Evolutionary conservation across 225 moss, liverwort and hornwort species (phyloP).

Genomic region (Polytrichum formosum): DNA sequence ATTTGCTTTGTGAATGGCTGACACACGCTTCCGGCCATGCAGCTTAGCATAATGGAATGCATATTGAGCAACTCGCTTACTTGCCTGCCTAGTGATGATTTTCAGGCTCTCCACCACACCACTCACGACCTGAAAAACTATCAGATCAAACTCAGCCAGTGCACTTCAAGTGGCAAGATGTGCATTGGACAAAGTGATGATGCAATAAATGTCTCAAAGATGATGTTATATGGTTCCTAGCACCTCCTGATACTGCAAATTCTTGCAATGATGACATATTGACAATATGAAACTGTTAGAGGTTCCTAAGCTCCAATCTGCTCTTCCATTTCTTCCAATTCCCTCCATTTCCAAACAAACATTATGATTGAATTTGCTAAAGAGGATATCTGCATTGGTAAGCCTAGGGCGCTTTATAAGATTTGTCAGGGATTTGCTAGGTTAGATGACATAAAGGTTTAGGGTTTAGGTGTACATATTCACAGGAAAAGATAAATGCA

Average conservation of each 20-base stretch:
- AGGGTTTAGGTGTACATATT: neutral
- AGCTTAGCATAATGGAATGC: constrained; percentile 78
- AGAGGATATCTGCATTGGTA: too few species aligned
- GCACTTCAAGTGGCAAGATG: neutral
- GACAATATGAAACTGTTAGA: too few species aligned
- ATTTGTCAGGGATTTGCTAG: too few species aligned
- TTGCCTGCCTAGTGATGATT: constrained; percentile 89
- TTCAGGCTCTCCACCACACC: constrained; percentile 99
- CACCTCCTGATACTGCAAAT: too few species aligned
- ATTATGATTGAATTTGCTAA: too few species aligned
- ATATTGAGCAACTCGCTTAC: constrained; percentile 86
- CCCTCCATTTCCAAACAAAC: too few species aligned
- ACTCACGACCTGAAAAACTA: constrained; percentile 62
- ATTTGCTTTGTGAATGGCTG: constrained; percentile 95
- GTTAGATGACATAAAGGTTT: too few species aligned
- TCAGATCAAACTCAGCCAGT: neutral
- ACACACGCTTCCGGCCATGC: constrained; percentile 89
- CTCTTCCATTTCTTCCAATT: too few species aligned
- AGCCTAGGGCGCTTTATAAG: too few species aligned
- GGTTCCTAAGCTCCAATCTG: too few species aligned
- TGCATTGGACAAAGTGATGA: neutral
- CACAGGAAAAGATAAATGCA: neutral
- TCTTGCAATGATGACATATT: too few species aligned
- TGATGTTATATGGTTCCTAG: too few species aligned
- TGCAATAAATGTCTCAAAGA: neutral